A percentile compares a stretch with the other conserved stretches of the same genome.
These are phyloP conservation scores for Trichoderma parareesei DNA, from an alignment of 495 filamentous ascomycete genomes.

Conservation along the genomic window DNA sequence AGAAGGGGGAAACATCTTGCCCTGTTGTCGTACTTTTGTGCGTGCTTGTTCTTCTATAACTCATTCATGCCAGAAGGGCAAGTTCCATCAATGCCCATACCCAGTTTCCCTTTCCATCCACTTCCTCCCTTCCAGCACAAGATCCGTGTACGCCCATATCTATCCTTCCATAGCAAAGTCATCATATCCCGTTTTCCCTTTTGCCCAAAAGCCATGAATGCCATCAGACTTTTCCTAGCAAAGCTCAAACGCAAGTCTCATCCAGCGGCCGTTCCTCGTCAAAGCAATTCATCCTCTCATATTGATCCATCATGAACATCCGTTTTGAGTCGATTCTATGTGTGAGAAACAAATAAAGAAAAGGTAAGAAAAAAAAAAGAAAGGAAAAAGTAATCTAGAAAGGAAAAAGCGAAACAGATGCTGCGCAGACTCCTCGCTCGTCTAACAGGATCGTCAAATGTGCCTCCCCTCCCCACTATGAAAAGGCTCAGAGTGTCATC, in stretches of 20 bases:
- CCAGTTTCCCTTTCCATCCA: too few species aligned
- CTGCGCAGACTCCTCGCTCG: too few species aligned
- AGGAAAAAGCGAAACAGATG: not conserved
- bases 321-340: not conserved
- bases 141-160: too few species aligned
- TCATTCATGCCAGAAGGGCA: not conserved
- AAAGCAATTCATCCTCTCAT: not conserved
- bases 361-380: not conserved
- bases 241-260: not conserved
- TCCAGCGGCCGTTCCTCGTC: not conserved
- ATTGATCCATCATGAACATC: not conserved
- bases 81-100: not conserved
- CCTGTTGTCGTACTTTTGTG: too few species aligned
- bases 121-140: too few species aligned
- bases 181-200: too few species aligned
- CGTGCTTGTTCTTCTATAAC: not conserved
- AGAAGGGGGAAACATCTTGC: not conserved
- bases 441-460: too few species aligned
- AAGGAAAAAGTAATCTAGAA: not conserved
- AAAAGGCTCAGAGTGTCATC: too few species aligned
- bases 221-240: not conserved
- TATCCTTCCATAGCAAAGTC: too few species aligned
- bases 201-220: too few species aligned
- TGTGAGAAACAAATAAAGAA: not conserved
- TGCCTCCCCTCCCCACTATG: not conserved